These are phyloP conservation scores for Cladosporium sp. DNA, from an alignment of 2,329 filamentous ascomycete genomes.

Conservation along the genomic window DNA sequence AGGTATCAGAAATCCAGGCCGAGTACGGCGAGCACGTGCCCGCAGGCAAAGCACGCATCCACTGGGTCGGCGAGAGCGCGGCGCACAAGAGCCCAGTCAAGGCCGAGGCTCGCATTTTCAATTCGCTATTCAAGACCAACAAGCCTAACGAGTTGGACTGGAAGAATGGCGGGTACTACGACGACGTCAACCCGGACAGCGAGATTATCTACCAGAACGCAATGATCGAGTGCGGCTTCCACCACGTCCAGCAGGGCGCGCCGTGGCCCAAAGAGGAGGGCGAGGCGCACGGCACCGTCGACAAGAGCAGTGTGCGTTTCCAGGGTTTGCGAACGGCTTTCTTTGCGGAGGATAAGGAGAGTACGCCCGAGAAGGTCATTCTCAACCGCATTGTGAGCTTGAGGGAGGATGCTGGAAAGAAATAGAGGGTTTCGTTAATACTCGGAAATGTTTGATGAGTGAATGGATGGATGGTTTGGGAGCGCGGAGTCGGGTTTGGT, in stretches of 20 bases:
- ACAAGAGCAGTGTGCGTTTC: conserved; percentile 75
- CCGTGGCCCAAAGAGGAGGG: conserved; percentile 80
- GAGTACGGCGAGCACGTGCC: conserved; percentile 62
- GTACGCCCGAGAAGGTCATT: conserved; percentile 67
- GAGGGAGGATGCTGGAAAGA: conserved; percentile 80
- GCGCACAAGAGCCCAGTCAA: conserved; percentile 56
- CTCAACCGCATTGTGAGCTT: conserved; percentile 88
- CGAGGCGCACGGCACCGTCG: conserved; percentile 55
- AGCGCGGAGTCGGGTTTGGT: conserved; percentile 1
- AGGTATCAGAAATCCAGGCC: conserved; percentile 64
- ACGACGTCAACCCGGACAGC: conserved; percentile 78
- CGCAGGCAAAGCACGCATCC: conserved; percentile 58
- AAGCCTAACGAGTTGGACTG: conserved; percentile 68
- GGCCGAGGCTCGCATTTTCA: conserved; percentile 74
- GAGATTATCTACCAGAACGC: conserved; percentile 76
- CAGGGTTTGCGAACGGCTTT: conserved; percentile 88
- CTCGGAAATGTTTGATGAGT: neutral
- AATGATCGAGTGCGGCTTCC: conserved; percentile 77
- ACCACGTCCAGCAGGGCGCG: conserved; percentile 67
- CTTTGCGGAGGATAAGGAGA: conserved; percentile 76
- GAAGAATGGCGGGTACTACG: conserved; percentile 72
- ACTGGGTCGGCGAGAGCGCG: conserved; percentile 76
- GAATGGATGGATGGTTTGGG: conserved; percentile 5
- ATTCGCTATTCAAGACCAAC: conserved; percentile 79
- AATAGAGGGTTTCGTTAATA: conserved; percentile 13